Evolutionary conservation across 257 asterid species (phyloP).

Genomic region (Solanum pinnatisectum): DNA sequence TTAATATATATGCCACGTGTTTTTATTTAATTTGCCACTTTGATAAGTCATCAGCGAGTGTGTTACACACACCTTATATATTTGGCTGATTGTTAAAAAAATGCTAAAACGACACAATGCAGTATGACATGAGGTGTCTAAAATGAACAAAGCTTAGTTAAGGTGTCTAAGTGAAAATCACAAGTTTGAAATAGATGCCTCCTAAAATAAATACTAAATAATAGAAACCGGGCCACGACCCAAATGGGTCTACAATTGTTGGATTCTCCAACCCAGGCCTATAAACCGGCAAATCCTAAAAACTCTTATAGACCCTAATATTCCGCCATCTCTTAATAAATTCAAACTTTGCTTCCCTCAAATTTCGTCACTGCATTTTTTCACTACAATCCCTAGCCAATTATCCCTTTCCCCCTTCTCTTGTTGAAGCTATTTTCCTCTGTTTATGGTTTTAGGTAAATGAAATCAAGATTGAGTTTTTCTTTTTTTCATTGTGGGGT

Average conservation of each 20-base stretch:
- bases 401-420: background rate
- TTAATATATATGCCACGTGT: too few relatives aligned
- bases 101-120: too few relatives aligned
- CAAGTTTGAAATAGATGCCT: too few relatives aligned
- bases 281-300: background rate
- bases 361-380: background rate
- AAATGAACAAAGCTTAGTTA: too few relatives aligned
- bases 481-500: background rate
- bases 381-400: background rate
- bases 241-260: conserved; percentile 1
- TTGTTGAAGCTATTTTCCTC: background rate
- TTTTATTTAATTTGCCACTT: too few relatives aligned
- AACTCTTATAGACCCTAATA: conserved; percentile 14
- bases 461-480: background rate
- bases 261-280: background rate
- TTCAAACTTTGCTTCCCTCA: background rate
- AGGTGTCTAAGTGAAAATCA: too few relatives aligned
- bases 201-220: too few relatives aligned
- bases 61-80: too few relatives aligned
- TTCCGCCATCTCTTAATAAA: background rate
- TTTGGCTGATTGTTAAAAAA: too few relatives aligned
- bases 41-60: too few relatives aligned
- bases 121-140: too few relatives aligned
- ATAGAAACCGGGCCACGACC: background rate
- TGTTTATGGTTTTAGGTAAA: background rate